Base-by-base conservation (phyloP, 2,329 filamentous ascomycete genomes). In the Penicillium olsonii region DNA sequence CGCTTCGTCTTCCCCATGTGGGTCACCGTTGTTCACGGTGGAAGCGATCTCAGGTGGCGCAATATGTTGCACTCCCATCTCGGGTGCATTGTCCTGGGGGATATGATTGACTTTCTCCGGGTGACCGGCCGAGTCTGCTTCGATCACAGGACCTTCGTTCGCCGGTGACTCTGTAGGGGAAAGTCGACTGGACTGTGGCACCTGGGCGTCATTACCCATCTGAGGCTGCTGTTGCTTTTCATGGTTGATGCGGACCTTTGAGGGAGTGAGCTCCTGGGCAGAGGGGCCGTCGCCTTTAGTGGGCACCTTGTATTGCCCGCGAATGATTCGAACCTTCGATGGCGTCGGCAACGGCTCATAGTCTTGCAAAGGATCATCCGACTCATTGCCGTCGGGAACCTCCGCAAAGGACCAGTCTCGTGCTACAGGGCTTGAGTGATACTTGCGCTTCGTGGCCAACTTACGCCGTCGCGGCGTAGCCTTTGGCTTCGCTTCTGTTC, bases 351-450 rank as follows among this genome's bases (percentile, higher is more conserved):
- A 70, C 11, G 64, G 60, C 48, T 63, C 61, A 20, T 61, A 50
- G 22, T 72, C 67, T 48, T 72, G 69, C 44, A 74, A 59, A 37
- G 72, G 72, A 50, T 74, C 72, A 53, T 74, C 72, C n/a, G 72
- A 74, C 52, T 74, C 71, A 45, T 62, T 67, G 42, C 60, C 63
- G 37, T 68, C 67, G n/a, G 60, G 55, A 10, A 60, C 50, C 33
- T 62, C 52, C 33, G 68, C 66, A 48, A 72, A 72, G 37, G 64
- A 70, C 68, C 68, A 72, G 56, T 71, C 68, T 46, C 55, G 62
- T 34, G 59, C 49, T 35, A 61, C 59, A 24, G 66, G 59, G 41
- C 63, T 69, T 10, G 60, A 65, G 46, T 62, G 60, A 27, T 56
- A 48, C 31, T 65, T 68, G 20, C 53, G 55, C 24, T 62, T 66